Base-by-base conservation (phyloP, 805 yeast genomes). In the Scheffersomyces lignosus region DNA sequence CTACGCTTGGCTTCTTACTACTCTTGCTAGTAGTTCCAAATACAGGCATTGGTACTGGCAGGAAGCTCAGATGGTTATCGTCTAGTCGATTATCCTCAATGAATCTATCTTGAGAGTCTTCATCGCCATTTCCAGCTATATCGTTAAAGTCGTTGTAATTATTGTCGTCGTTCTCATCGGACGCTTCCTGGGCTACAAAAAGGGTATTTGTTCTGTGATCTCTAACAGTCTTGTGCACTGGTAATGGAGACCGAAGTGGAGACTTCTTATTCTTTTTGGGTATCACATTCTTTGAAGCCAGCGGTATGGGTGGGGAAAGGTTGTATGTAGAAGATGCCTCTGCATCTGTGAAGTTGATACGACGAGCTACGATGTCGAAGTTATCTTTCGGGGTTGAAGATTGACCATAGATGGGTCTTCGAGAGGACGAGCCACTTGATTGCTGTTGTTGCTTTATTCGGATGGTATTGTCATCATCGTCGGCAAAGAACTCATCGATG, bases 401-500 rank as follows among this genome's bases (percentile, higher is more conserved):
- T 18, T 37, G 24, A 10, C 9, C 29, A 12, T 7, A 14, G 6
- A 12, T 27, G 12, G 15, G 12, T 27, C 9, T 20, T 3, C 18
- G 14, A 6, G 40, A 13, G 14, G 26, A 7, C 9, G 5, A 18
- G 26, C 26, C n/a, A 23, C n/a, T 23, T 10, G n/a, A 10, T 23
- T n/a, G 10, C n/a, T 23, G n/a, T 23, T 23, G 46, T 36, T 6
- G 37, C 30, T 27, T 38, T 33, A 17, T 40, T 26, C 7, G 34
- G 37, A 48, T 52, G 5, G 44, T 31, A 13, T 18, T n/a, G 12
- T 56, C 57, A 17, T 59, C 66, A 14, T 75, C 80, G 34, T 79
- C 84, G 31, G 68, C 70, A 36, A 82, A 83, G 55, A 82, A 83
- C 38, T 81, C 88, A 45, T 80, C 81, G 12, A 83, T 53, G 47